Evolutionary conservation across 2,329 filamentous ascomycete species (phyloP), one percentile per base, ranked within the genome.

Genomic region (Cladophialophora bantiana): DNA sequence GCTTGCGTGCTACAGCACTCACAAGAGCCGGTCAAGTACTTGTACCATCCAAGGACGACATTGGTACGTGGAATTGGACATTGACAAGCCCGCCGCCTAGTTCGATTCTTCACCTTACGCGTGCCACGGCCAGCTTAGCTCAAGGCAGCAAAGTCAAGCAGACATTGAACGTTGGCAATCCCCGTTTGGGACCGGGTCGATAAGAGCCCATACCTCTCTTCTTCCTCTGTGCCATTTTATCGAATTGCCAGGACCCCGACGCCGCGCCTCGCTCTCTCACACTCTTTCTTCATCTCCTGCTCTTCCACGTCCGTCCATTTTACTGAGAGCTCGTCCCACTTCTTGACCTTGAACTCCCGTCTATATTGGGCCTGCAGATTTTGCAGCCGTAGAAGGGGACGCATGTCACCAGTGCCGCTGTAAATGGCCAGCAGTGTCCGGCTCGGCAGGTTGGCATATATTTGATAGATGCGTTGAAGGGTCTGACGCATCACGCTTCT

Each of bases 281-380:
- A 86, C 1, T 87, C 87, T 65, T 75, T 78, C 70, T 84, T 83
- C 61, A 90, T 74, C 52, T 82, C 83, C 75, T 89, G 86, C 70
- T 88, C 85, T 73, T 90, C 88, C 2, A 78, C 80, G 77, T 89
- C 87, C 20, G 87, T 89, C 88, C 88, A 90, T 72, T 87, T 83
- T 42, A 89, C 85, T 59, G 78, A 85, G 69, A 89, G 73, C 66
- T 89, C 79, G 74, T 89, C 84, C 87, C 87, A 89, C 64, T 88
- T 88, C 76, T 85, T 85, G 20, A 83, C 81, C 64, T 81, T 78
- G 72, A 84, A 89, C 73, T 89, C 87, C 61, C 83, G 80, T 62
- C 83, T 83, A 74, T 85, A 86, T 63, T 79, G 79, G 71, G 83
- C 81, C 64, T 88, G 84, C 79, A 88, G 79, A 1, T 78, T 79